Evolutionary conservation across 2,329 filamentous ascomycete species (phyloP).

Genomic region (Thelonectria discophora): DNA sequence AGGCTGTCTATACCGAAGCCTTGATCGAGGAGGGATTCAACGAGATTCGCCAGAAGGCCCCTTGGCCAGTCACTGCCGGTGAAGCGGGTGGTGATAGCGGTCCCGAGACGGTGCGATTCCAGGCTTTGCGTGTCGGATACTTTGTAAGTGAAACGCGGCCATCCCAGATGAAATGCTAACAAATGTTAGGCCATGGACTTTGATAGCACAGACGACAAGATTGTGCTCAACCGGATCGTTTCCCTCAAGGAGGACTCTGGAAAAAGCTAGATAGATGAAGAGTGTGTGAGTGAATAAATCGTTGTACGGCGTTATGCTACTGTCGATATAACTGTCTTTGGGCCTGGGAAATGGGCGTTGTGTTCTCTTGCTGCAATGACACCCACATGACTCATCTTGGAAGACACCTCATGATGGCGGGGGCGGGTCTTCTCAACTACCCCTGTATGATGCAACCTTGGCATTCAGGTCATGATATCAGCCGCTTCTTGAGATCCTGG

Average conservation of each 20-base stretch:
- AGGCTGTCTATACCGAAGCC: slow-evolving; percentile 80
- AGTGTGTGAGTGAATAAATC: slow-evolving; percentile 4
- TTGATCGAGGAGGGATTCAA: slow-evolving; percentile 85
- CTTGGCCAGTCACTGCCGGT: slow-evolving; percentile 83
- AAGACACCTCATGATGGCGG: slow-evolving; percentile 5
- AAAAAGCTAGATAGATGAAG: slow-evolving; percentile 55
- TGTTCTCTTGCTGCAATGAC: too few species aligned
- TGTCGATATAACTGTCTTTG: not conserved
- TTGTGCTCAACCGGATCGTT: slow-evolving; percentile 92
- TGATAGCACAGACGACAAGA: slow-evolving; percentile 79
- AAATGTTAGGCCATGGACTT: slow-evolving; percentile 72
- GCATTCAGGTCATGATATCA: not conserved
- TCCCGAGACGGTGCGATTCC: slow-evolving; percentile 84
- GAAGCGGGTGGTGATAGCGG: slow-evolving; percentile 71
- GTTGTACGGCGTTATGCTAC: not conserved
- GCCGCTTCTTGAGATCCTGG: not conserved
- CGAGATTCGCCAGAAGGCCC: slow-evolving; percentile 76
- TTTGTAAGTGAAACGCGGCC: slow-evolving; percentile 62
- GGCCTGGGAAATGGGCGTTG: not conserved
- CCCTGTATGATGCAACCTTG: not conserved
- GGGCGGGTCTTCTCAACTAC: slow-evolving; percentile 2
- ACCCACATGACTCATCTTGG: not conserved
- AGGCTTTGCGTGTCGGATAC: slow-evolving; percentile 88
- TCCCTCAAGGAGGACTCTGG: slow-evolving; percentile 88
- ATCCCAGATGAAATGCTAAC: slow-evolving; percentile 24